Conservation (phyloP, 2,329 filamentous ascomycete species). For the Colletotrichum coccodes region DNA sequence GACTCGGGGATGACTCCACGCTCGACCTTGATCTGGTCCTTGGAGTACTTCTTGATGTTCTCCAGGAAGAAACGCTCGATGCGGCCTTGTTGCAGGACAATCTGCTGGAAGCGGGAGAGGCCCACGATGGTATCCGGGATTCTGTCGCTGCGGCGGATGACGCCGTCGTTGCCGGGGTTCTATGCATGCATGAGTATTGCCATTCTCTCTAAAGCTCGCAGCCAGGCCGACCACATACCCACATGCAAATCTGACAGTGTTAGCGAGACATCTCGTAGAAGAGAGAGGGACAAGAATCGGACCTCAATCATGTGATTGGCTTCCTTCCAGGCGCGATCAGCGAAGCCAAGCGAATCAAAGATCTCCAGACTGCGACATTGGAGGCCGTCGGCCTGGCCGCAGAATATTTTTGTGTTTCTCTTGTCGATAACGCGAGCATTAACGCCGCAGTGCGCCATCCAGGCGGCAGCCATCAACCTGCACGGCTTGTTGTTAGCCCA, state of each 20-base stretch:
- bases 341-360: constrained; percentile 78
- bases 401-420: constrained; percentile 49
- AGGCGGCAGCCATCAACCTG: constrained; percentile 54
- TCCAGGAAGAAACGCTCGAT: constrained; percentile 76
- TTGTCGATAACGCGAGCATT: constrained; percentile 57
- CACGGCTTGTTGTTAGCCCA: constrained; percentile 38
- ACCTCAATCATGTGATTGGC: constrained; percentile 77
- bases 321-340: constrained; percentile 71
- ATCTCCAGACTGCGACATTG: constrained; percentile 77
- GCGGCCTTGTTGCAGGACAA: constrained; percentile 76
- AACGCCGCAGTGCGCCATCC: constrained; percentile 53
- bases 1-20: constrained; percentile 67
- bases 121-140: constrained; percentile 72
- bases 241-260: constrained; percentile 29
- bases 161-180: constrained; percentile 70
- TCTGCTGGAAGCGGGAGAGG: constrained; percentile 71
- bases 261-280: constrained; percentile 20
- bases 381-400: constrained; percentile 56
- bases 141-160: constrained; percentile 66
- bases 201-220: background rate
- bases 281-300: constrained; percentile 29
- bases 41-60: constrained; percentile 64
- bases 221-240: constrained; percentile 14
- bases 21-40: constrained; percentile 62
- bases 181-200: constrained; percentile 50